phyloP scores from a whole-genome alignment of 73 alveolate genomes.

The Durusdinium trenchii region DNA sequence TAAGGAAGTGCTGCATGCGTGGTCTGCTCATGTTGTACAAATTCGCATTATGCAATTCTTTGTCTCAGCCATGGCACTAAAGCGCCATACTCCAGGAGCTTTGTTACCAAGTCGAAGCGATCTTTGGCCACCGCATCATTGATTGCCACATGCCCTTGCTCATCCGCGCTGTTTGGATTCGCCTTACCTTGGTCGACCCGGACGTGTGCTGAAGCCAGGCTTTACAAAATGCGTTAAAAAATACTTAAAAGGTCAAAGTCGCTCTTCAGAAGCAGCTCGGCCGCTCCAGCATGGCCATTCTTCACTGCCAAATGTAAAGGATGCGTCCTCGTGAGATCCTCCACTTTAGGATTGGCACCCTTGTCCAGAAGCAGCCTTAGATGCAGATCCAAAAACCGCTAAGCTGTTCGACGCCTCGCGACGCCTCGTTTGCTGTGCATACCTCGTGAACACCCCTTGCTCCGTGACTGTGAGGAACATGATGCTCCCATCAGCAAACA shows the following conservation, averaged over 20 bases:
- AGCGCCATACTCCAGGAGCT: constrained; percentile 89
- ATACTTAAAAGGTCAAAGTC: neutral
- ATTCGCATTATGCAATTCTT: neutral
- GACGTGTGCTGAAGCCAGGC: neutral
- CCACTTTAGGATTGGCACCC: constrained; percentile 67
- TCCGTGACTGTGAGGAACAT: no score
- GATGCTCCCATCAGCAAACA: no score
- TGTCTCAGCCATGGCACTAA: neutral
- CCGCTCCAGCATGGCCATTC: constrained; percentile 85
- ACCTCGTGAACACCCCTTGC: no score
- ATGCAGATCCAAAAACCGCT: no score
- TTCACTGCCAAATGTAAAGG: constrained; percentile 88
- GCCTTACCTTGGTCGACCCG: constrained; percentile 72
- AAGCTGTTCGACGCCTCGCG: no score
- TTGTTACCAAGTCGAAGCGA: constrained; percentile 86
- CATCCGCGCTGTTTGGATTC: constrained; percentile 83
- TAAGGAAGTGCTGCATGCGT: neutral
- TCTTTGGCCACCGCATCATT: constrained; percentile 94
- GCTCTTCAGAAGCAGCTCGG: constrained; percentile 81
- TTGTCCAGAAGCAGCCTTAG: constrained; percentile 78
- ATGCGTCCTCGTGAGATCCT: constrained; percentile 70
- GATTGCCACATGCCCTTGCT: constrained; percentile 96
- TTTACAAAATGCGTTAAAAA: neutral
- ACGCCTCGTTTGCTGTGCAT: no score
- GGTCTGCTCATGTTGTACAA: neutral